Evolutionary conservation across 331 rosid species (phyloP).

Genomic region (Ulmus americana): DNA sequence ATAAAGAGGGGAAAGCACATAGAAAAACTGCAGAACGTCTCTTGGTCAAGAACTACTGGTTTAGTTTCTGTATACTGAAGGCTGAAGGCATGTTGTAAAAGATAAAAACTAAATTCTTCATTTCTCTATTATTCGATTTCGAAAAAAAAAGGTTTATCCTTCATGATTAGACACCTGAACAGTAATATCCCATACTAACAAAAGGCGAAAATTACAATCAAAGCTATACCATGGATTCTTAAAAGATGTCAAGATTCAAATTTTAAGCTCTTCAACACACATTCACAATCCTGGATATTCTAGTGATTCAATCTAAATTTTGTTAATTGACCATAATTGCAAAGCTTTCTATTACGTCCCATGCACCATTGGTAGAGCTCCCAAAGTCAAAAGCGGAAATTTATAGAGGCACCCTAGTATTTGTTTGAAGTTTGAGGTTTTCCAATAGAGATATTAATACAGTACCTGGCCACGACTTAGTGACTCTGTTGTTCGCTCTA

Average conservation of each 20-base stretch:
- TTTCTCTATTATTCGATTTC: too few relatives aligned
- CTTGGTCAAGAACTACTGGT: too few relatives aligned
- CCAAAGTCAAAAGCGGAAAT: background rate
- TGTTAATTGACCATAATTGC: background rate
- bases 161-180: too few relatives aligned
- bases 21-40: background rate
- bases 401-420: background rate
- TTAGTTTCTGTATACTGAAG: too few relatives aligned
- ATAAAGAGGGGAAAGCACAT: background rate
- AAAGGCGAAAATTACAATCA: too few relatives aligned
- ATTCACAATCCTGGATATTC: background rate
- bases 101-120: too few relatives aligned
- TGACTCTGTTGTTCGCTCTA: conserved; percentile 55
- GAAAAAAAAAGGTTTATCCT: too few relatives aligned
- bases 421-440: background rate
- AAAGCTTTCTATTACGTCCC: background rate
- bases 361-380: background rate
- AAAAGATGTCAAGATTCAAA: too few relatives aligned
- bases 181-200: too few relatives aligned
- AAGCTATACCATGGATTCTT: too few relatives aligned
- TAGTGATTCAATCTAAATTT: conserved; percentile 4
- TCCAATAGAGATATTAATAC: background rate
- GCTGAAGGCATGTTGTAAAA: too few relatives aligned
- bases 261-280: too few relatives aligned
- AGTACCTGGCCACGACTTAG: conserved; percentile 74